Evolutionary conservation across 2,329 filamentous ascomycete genomes (phyloP), one percentile per base, ranked within the genome.

Genomic region (Fusarium palustre): DNA sequence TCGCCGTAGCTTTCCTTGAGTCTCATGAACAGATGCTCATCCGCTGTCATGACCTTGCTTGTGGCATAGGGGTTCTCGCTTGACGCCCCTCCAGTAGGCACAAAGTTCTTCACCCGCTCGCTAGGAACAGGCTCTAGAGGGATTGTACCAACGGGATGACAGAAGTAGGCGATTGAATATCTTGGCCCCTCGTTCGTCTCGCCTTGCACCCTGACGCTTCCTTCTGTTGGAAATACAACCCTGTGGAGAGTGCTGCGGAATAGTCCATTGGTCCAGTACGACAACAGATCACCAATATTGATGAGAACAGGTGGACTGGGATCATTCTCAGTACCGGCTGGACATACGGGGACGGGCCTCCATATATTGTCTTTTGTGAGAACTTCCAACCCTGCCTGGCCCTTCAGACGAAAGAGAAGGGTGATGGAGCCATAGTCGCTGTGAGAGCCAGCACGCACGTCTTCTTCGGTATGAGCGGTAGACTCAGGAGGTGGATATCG

Each of bases 221-320:
- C 74, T 9, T 68, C 73, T 0, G 70, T 60, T 0, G 84, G 81
- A 69, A 97, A 96, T 0, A 95, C 89, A 31, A 98, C 96, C 13
- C 95, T 85, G 77, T 98, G 96, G 8, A 97, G 88, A 1, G 95
- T 97, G 72, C 91, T 94, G 73, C 93, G 91, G 67, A 98, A 85
- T 47, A 97, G 80, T 0, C 94, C 94, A 69, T 92, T 91, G 1
- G 96, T 98, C 95, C 95, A 98, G 78, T 97, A 96, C 34, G 89
- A 91, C 64, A 91, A 81, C 76, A 91, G 75, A 77, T 90, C 82
- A 79, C 91, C 81, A 80, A 94, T 87, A 83, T 96, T 81, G 89
- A 98, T 78, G 84, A 97, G 79, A 84, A 94, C 93, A 2, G 91
- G 94, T n/a, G 88, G 90, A 41, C 83, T 86, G 11, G 82, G 82